Conservation (phyloP, 2,329 filamentous ascomycete species). For the Chaetomiaceae sp. region DNA sequence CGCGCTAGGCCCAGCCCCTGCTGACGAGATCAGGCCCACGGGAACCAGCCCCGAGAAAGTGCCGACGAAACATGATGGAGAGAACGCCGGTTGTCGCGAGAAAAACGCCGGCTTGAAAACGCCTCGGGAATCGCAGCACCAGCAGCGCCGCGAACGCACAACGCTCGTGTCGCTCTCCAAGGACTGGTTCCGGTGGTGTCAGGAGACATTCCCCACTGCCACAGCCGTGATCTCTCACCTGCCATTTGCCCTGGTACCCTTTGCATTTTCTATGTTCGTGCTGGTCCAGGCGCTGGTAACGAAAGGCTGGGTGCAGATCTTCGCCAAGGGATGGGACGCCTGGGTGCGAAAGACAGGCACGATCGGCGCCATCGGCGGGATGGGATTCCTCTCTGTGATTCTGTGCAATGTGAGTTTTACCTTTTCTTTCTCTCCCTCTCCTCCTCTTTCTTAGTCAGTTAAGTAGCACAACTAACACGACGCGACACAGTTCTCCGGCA, state of each 20-base stretch:
- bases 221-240: slow-evolving; percentile 61
- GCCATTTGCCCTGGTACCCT: slow-evolving; percentile 63
- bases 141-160: slow-evolving; percentile 23
- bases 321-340: slow-evolving; percentile 68
- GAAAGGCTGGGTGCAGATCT: slow-evolving; percentile 69
- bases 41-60: background rate
- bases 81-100: slow-evolving; percentile 12
- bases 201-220: slow-evolving; percentile 67
- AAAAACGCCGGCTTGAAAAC: slow-evolving; percentile 2
- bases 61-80: no score
- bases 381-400: slow-evolving; percentile 67
- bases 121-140: background rate
- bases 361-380: slow-evolving; percentile 63
- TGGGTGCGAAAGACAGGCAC: slow-evolving; percentile 68
- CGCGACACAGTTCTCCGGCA: slow-evolving; percentile 63
- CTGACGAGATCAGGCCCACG: background rate
- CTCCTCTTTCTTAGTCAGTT: background rate
- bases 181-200: slow-evolving; percentile 51
- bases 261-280: slow-evolving; percentile 70
- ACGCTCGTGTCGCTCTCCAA: slow-evolving; percentile 50
- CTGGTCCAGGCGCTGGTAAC: slow-evolving; percentile 68
- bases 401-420: slow-evolving; percentile 60
- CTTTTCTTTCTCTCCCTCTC: slow-evolving; percentile 15
- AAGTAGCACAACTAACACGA: background rate
- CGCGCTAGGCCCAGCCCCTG: background rate